Conservation (phyloP, 2,329 filamentous ascomycete genomes). For the Penicillium sp. region DNA sequence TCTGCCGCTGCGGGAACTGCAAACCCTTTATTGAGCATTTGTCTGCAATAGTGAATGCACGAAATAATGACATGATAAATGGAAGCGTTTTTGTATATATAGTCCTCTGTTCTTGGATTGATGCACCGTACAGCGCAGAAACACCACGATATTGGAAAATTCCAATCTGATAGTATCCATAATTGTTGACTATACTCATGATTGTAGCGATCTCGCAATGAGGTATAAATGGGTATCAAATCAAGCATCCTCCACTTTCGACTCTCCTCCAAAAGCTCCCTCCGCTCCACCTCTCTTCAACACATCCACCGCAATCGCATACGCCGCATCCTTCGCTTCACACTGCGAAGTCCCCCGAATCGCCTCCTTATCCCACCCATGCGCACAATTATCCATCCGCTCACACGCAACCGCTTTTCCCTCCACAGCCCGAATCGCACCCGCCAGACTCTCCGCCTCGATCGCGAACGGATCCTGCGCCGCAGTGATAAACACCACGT, state of each 20-base stretch:
- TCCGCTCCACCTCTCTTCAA: slow-evolving; percentile 5
- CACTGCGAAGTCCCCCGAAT: slow-evolving; percentile 23
- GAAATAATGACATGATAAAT: too few relatives aligned
- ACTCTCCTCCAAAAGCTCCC: too few relatives aligned
- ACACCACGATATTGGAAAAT: too few relatives aligned
- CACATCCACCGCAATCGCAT: slow-evolving; percentile 26
- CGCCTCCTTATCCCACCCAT: slow-evolving; percentile 37
- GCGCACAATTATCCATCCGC: slow-evolving; percentile 28
- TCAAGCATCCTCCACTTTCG: too few relatives aligned
- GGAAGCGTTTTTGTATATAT: too few relatives aligned
- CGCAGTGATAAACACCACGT: slow-evolving; percentile 23
- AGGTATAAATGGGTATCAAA: neutral
- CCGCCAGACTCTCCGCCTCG: slow-evolving; percentile 24
- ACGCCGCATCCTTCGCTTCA: slow-evolving; percentile 26
- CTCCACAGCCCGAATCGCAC: slow-evolving; percentile 12
- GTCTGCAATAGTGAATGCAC: too few relatives aligned
- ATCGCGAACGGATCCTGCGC: slow-evolving; percentile 21
- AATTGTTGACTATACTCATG: slow-evolving; percentile 4
- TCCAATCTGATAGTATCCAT: too few relatives aligned
- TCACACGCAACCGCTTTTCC: slow-evolving; percentile 17
- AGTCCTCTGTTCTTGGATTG: too few relatives aligned
- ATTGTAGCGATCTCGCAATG: neutral
- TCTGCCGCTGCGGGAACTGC: slow-evolving; percentile 53
- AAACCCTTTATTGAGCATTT: slow-evolving; percentile 48
- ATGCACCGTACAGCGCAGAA: too few relatives aligned